Evolutionary conservation across 192 early-diverging fungal genomes (phyloP).

Genomic region (Irineochytrium annulatum): DNA sequence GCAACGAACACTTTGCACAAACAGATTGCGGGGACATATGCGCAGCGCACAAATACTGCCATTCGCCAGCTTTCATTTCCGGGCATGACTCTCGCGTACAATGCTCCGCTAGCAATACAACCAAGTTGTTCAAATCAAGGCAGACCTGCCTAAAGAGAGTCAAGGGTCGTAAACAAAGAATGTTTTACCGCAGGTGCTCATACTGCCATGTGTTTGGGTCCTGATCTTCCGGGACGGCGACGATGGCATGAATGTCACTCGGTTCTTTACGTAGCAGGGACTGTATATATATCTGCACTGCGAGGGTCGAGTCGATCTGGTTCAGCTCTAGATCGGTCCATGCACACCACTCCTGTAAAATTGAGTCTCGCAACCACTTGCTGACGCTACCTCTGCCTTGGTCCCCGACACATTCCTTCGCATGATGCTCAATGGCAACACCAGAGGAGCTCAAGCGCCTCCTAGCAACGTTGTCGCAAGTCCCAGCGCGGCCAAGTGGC

Average conservation of each 20-base stretch:
- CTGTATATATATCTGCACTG: constrained; percentile 79
- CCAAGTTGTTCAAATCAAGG: constrained; percentile 74
- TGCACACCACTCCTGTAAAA: constrained; percentile 36
- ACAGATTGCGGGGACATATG: constrained; percentile 74
- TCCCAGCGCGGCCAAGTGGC: too few relatives aligned
- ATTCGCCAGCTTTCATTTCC: constrained; percentile 90
- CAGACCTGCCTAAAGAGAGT: constrained; percentile 66
- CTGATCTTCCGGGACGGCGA: constrained; percentile 57
- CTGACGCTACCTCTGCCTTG: too few relatives aligned
- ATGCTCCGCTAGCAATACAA: constrained; percentile 61
- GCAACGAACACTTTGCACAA: not conserved
- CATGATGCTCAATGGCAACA: too few relatives aligned
- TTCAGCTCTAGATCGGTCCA: constrained; percentile 45
- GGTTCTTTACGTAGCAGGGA: constrained; percentile 60
- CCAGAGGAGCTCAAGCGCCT: too few relatives aligned
- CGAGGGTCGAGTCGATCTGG: constrained; percentile 66
- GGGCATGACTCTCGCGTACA: constrained; percentile 75
- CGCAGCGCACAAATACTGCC: constrained; percentile 88
- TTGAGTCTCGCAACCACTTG: too few relatives aligned
- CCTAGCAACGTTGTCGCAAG: too few relatives aligned
- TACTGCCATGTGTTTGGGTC: constrained; percentile 76
- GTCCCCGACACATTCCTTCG: too few relatives aligned
- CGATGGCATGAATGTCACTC: constrained; percentile 56
- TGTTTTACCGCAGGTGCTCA: constrained; percentile 75
- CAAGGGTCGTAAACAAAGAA: not conserved